These are phyloP conservation scores for Claviceps sp. DNA, from an alignment of 2,329 filamentous ascomycete species.

Conservation along the genomic window DNA sequence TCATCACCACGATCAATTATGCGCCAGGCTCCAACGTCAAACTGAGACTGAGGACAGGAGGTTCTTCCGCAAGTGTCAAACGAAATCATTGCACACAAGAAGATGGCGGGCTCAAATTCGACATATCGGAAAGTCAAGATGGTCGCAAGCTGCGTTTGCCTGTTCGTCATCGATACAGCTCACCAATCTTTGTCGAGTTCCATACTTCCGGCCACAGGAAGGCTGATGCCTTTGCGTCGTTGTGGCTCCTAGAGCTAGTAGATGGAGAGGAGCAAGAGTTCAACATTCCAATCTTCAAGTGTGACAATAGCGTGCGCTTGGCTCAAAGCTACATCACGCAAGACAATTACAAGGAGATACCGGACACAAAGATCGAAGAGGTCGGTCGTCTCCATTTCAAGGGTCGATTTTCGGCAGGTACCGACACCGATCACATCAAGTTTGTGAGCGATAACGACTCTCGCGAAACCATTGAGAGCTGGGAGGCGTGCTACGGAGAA, in stretches of 20 bases:
- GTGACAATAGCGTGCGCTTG: slow-evolving; percentile 58
- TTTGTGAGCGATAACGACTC: slow-evolving; percentile 82
- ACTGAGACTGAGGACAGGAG: slow-evolving; percentile 70
- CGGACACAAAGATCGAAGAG: slow-evolving; percentile 65
- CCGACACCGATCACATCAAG: slow-evolving; percentile 68
- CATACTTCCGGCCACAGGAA: slow-evolving; percentile 55
- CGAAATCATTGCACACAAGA: slow-evolving; percentile 49
- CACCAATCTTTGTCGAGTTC: slow-evolving; percentile 81
- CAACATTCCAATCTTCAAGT: slow-evolving; percentile 84
- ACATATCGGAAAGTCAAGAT: slow-evolving; percentile 30
- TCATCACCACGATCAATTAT: slow-evolving; percentile 52
- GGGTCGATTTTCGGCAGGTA: slow-evolving; percentile 77
- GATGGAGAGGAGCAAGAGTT: slow-evolving; percentile 69
- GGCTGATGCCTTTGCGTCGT: slow-evolving; percentile 59
- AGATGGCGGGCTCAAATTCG: slow-evolving; percentile 36
- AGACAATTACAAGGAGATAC: slow-evolving; percentile 53
- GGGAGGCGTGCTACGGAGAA: slow-evolving; percentile 83
- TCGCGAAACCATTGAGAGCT: slow-evolving; percentile 86
- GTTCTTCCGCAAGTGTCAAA: slow-evolving; percentile 59
- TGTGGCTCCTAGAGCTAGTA: slow-evolving; percentile 77
- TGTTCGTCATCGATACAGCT: slow-evolving; percentile 80
- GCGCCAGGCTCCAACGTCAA: slow-evolving; percentile 54
- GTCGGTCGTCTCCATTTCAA: slow-evolving; percentile 71
- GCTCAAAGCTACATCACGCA: slow-evolving; percentile 89
- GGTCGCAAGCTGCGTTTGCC: slow-evolving; percentile 54